Base-by-base conservation (phyloP, 345 rosid genomes). In the Mallotus nudiflorus region DNA sequence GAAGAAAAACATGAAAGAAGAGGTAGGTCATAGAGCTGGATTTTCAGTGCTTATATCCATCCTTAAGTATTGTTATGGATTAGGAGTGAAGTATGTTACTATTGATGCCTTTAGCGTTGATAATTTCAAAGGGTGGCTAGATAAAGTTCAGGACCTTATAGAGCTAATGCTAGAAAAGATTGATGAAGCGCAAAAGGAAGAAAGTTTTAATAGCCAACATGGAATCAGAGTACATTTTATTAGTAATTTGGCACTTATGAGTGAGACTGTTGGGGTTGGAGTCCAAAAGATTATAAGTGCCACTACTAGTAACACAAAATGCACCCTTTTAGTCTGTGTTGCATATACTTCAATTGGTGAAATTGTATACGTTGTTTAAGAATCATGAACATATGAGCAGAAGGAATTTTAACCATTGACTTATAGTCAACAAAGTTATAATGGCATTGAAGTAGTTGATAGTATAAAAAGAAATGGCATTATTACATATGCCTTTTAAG, bases 111-210 rank as follows among this genome's bases (percentile, higher is more conserved):
- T 89, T 76, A 90, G 91, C 78, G 72, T 84, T 14, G 96, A 93
- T 52, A 93, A 93, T 72, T 93, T 93, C 75, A 86, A 76, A 70
- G 82, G 98, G 73, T 64, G 29, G 24, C 96, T 89, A 2, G 85
- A 79, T 46, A 91, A 87, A 73, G 97, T 93, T 54, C 84, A 85
- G 54, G 71, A 66, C 45, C 39, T 93, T 49, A 90, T 93, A 96
- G 87, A 92, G 70, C 75, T 93, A 50, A 80, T 91, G 86, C 29
- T 91, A 64, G 98, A 88, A 75, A 93, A 93, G 81, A 86, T 87
- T 14, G 81, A 85, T 9, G 83, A 68, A 42, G 66, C 88, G 80
- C 85, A 91, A 19, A 72, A 69, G 65, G 81, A 89, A 58, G 88
- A 81, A 71, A 91, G 93, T 57, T 67, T 93, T 1, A 88, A 83